Conservation (phyloP, 2,329 filamentous ascomycete species). For the Xylariomycetidae sp. region DNA sequence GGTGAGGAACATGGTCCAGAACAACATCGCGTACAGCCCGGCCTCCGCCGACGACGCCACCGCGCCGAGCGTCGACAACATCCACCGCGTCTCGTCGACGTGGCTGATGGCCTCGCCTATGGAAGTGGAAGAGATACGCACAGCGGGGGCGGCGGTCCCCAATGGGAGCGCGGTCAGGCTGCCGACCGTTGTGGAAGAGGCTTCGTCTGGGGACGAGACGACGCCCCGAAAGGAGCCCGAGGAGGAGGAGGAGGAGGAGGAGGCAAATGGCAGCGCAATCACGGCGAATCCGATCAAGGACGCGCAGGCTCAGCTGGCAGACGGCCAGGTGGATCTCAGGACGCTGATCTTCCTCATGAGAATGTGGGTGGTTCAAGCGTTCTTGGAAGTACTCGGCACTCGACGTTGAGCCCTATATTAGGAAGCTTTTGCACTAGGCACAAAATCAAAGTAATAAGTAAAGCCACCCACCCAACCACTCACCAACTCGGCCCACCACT, state of each 20-base stretch:
- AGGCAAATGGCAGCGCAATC: background rate
- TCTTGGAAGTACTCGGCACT: too few relatives aligned
- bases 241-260: slow-evolving; percentile 2
- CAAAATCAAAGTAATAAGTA: too few relatives aligned
- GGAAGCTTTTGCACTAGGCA: too few relatives aligned
- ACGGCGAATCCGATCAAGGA: slow-evolving; percentile 1
- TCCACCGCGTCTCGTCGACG: slow-evolving; percentile 8
- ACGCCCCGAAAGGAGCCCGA: background rate
- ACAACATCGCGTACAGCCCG: too few relatives aligned
- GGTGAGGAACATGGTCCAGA: slow-evolving; percentile 2
- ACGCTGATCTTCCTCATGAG: slow-evolving; percentile 12
- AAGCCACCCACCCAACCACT: too few relatives aligned
- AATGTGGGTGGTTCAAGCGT: slow-evolving; percentile 13
- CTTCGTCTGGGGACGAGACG: background rate
- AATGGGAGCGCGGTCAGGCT: too few relatives aligned
- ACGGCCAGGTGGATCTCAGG: slow-evolving; percentile 8
- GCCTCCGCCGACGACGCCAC: slow-evolving; percentile 9
- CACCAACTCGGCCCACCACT: too few relatives aligned
- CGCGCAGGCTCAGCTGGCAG: slow-evolving; percentile 1
- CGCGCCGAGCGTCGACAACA: slow-evolving; percentile 9
- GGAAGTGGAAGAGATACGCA: background rate
- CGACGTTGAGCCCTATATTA: too few relatives aligned
- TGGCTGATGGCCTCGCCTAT: slow-evolving; percentile 10
- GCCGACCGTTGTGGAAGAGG: too few relatives aligned
- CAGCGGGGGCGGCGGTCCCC: too few relatives aligned